These are phyloP conservation scores for Saposhnikovia divaricata DNA, from an alignment of 129 eudicot genomes.

Conservation along the genomic window DNA sequence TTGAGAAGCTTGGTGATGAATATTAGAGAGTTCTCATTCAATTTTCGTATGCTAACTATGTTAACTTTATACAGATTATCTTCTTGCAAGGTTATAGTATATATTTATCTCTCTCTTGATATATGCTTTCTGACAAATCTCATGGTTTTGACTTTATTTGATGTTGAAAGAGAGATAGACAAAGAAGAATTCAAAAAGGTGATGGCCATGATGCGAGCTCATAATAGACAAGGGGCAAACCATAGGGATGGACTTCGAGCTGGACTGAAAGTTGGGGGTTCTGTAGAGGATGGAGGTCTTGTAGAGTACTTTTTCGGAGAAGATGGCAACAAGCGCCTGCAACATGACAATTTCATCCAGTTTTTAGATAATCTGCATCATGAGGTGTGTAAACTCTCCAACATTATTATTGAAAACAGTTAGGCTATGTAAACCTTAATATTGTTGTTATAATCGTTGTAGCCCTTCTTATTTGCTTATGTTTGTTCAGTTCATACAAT, in stretches of 20 bases:
- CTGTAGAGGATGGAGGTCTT: constrained; percentile 79
- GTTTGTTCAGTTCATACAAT: background rate
- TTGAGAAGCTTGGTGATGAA: background rate
- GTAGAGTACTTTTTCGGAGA: constrained; percentile 80
- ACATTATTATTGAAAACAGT: background rate
- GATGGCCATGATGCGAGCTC: constrained; percentile 78
- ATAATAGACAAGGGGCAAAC: constrained; percentile 75
- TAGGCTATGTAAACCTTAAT: background rate
- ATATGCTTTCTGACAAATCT: background rate
- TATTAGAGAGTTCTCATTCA: background rate
- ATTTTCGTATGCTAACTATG: background rate
- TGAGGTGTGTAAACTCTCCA: constrained; percentile 34
- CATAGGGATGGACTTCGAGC: constrained; percentile 57
- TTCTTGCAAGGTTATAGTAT: background rate
- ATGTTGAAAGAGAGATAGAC: constrained; percentile 50
- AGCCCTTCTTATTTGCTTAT: background rate
- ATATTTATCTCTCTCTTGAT: background rate
- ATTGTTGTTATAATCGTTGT: background rate
- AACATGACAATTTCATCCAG: constrained; percentile 50
- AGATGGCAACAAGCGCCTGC: constrained; percentile 57
- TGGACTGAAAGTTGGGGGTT: constrained; percentile 58
- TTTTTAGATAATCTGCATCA: constrained; percentile 69
- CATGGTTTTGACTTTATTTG: background rate
- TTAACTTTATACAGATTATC: background rate
- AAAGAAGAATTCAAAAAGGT: constrained; percentile 80